Evolutionary conservation across 2,329 filamentous ascomycete genomes (phyloP).

Genomic region (Penicillium sp.): DNA sequence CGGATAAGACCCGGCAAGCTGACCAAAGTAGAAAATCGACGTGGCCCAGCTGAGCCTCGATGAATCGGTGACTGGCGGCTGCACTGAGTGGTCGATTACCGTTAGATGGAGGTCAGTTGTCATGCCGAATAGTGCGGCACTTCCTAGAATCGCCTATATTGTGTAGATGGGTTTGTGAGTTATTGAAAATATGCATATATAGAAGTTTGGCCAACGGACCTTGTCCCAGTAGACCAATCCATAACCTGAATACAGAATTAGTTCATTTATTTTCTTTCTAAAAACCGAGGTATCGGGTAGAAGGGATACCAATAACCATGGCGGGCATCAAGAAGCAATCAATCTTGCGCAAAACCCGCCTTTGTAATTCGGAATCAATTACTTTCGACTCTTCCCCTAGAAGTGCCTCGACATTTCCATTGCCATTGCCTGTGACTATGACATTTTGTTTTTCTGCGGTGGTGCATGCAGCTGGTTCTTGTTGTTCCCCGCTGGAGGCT

Average conservation of each 20-base stretch:
- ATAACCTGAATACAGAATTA: no score
- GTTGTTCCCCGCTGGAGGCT: no score
- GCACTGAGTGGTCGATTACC: slow-evolving; percentile 48
- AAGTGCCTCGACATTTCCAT: no score
- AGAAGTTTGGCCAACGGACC: slow-evolving; percentile 30
- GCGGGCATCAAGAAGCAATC: slow-evolving; percentile 64
- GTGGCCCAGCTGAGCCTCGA: slow-evolving; percentile 71
- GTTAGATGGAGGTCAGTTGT: slow-evolving; percentile 62
- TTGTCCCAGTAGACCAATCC: slow-evolving; percentile 70
- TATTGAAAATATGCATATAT: no score
- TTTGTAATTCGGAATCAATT: not conserved
- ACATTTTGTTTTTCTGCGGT: no score
- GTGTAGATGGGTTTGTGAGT: not conserved
- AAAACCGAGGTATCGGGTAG: no score
- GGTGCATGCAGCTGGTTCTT: no score
- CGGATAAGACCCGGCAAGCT: slow-evolving; percentile 69
- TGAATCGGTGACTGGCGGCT: slow-evolving; percentile 60
- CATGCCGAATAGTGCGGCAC: slow-evolving; percentile 72
- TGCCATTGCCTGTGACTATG: no score
- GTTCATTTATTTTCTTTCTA: no score
- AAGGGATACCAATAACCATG: slow-evolving; percentile 55
- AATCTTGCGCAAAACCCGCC: slow-evolving; percentile 60
- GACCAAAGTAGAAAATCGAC: slow-evolving; percentile 75
- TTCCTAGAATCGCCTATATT: slow-evolving; percentile 64
- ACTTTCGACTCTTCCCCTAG: not conserved